Evolutionary conservation across 805 yeast species (phyloP).

Genomic region (Candida verbasci): DNA sequence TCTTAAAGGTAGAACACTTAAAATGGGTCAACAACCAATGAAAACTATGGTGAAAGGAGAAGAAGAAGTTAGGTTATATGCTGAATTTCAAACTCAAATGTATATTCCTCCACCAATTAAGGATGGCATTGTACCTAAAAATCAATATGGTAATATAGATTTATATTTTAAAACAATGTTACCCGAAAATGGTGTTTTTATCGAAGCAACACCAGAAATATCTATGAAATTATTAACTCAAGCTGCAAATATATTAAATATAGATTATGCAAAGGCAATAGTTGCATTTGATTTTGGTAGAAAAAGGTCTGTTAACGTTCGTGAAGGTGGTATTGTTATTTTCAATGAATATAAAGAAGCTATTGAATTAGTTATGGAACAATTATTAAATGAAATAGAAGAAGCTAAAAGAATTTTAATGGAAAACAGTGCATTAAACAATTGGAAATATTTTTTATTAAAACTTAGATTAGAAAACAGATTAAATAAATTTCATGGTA

Average conservation of each 20-base stretch:
- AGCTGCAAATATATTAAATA: slow-evolving; percentile 67
- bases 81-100: slow-evolving; percentile 71
- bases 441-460: slow-evolving; percentile 51
- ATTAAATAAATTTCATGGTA: slow-evolving; percentile 48
- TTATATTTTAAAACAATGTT: slow-evolving; percentile 74
- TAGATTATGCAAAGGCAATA: slow-evolving; percentile 86
- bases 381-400: slow-evolving; percentile 45
- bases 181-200: slow-evolving; percentile 70
- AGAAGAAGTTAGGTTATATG: slow-evolving; percentile 61
- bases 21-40: slow-evolving; percentile 64
- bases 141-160: slow-evolving; percentile 82
- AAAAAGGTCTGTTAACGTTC: slow-evolving; percentile 42
- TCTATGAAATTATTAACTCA: slow-evolving; percentile 49
- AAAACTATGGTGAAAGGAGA: slow-evolving; percentile 38
- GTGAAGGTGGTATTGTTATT: slow-evolving; percentile 72
- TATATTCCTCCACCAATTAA: slow-evolving; percentile 63
- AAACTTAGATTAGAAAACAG: slow-evolving; percentile 46
- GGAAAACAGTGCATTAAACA: slow-evolving; percentile 47
- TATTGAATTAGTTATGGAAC: slow-evolving; percentile 45
- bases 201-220: slow-evolving; percentile 22
- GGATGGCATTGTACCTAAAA: slow-evolving; percentile 68
- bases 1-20: slow-evolving; percentile 69
- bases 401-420: slow-evolving; percentile 39
- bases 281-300: slow-evolving; percentile 72
- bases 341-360: slow-evolving; percentile 61